Base-by-base conservation (phyloP, 2,329 filamentous ascomycete species). In the Talaromyces albobiverticillius region DNA sequence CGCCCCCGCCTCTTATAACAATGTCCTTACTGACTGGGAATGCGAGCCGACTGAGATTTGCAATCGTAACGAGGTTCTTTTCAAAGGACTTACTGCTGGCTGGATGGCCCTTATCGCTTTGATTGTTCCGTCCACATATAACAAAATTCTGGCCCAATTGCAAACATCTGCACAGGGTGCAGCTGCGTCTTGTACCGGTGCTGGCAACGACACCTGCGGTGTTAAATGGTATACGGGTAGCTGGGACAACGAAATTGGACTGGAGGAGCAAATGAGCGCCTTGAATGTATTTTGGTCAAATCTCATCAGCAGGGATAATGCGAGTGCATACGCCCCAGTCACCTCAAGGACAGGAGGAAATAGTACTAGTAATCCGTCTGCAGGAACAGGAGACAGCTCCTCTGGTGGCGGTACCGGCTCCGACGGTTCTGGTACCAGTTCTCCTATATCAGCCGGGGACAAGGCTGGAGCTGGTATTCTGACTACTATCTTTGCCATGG, bases 1-100 rank as follows among this genome's bases (percentile, higher is more conserved):
- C 18, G 40, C 46, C 7, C 34, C 40, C 13, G 41, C 34, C n/a
- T 26, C 31, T 20, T 55, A 55, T 23, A 43, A 36, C 14, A 55
- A 45, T 23, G 46, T 85, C 55, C 79, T 85, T 72, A 82, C 75
- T 60, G 84, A 87, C 64, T 8, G 16, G 7, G 77, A 81, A 13
- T 88, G 85, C 62, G 84, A 87, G 65, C 68, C 64, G 43, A 63
- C 75, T 52, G 67, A 73, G 59, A 76, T 69, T 11, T 87, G 84
- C 70, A 81, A 85, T 65, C 74, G 79, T n/a, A 84, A 87, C 59
- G 82, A 86, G 66, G 79, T 76, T 46, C 79, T 79, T 0, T 88
- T 87, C 76, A 88, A 87, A 67, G 83, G 82, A 8, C 87, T 85
- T 64, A 74, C 86, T 7, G 72, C 79, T 0, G 80, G 85, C 32